These are phyloP conservation scores for Thoreauomyces humboldtii DNA, from an alignment of 192 early-diverging fungal genomes.

Conservation along the genomic window DNA sequence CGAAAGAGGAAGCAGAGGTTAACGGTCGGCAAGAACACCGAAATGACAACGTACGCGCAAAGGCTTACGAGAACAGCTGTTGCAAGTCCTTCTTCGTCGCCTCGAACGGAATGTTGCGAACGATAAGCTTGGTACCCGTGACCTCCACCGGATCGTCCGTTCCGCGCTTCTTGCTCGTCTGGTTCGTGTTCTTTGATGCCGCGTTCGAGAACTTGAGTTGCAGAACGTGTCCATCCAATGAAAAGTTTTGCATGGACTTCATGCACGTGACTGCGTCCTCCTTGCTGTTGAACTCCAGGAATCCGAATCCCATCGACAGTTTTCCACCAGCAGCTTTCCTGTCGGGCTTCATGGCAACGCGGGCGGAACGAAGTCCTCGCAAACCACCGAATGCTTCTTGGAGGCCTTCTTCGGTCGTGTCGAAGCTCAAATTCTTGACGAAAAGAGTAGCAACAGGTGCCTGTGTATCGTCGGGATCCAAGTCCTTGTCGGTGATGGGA, in stretches of 20 bases:
- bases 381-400: conserved; percentile 68
- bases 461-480: not conserved
- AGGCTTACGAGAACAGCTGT: conserved; percentile 75
- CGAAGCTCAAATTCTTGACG: conserved; percentile 94
- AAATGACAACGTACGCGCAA: not conserved
- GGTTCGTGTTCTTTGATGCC: conserved; percentile 42
- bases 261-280: conserved; percentile 81
- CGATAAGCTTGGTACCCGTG: conserved; percentile 81
- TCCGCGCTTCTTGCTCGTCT: conserved; percentile 10
- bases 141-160: conserved; percentile 54
- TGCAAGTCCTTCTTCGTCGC: conserved; percentile 92
- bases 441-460: conserved; percentile 77
- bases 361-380: conserved; percentile 78
- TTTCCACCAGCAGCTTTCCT: conserved; percentile 71
- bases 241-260: conserved; percentile 80
- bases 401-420: conserved; percentile 79
- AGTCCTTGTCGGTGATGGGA: not conserved
- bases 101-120: conserved; percentile 96
- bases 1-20: not conserved
- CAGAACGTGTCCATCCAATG: conserved; percentile 84
- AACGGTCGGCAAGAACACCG: conserved; percentile 1
- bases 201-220: conserved; percentile 88
- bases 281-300: conserved; percentile 84
- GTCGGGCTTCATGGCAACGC: conserved; percentile 82
- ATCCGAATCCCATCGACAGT: conserved; percentile 97